Base-by-base conservation (phyloP, 108 stramenopile species). In the Halocafeteria seosinensis region DNA sequence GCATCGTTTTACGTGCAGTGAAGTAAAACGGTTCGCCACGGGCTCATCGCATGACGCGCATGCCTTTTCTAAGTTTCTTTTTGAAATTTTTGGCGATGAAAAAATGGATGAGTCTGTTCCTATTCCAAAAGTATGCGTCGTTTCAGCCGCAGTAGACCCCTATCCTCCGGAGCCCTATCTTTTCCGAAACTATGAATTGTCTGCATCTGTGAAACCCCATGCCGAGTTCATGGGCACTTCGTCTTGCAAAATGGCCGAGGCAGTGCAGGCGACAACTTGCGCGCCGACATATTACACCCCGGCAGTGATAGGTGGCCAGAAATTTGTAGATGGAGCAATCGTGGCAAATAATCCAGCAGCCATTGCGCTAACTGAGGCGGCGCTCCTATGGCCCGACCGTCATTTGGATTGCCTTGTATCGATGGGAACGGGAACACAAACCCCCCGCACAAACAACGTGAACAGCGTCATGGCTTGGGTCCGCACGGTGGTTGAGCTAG, bases 211-310 rank as follows among this genome's bases (percentile, higher is more conserved):
- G 11, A 5, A 35, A 33, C 28, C 25, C 2, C n/a, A n/a, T n/a
- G n/a, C n/a, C n/a, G n/a, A n/a, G n/a, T n/a, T n/a, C n/a, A n/a
- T n/a, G n/a, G 57, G 57, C 13, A 24, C 57, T 2, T 17, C 11
- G 34, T 35, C 6, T 35, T 8, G 17, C 57, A 2, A 2, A 33
- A 26, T 74, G 31, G 50, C 58, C 13, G 26, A 74, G 30, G 71
- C 73, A 24, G 34, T 77, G 2, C 66, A 74, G 0, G 76, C 76
- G 24, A 77, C 76, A 8, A 72, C 76, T 9, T 73, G 72, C 4
- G 76, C 76, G 12, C 76, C 76, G 26, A 77, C 76, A 0, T 77
- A 73, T 53, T 77, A 75, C 61, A 30, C 61, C 0, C 76, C 76
- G 8, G 36, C 70, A 8, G 67, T 68, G 36, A 71, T 67, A n/a